Evolutionary conservation across 176 grass and related monocot genomes (phyloP).

Genomic region (Oryza coarctata): DNA sequence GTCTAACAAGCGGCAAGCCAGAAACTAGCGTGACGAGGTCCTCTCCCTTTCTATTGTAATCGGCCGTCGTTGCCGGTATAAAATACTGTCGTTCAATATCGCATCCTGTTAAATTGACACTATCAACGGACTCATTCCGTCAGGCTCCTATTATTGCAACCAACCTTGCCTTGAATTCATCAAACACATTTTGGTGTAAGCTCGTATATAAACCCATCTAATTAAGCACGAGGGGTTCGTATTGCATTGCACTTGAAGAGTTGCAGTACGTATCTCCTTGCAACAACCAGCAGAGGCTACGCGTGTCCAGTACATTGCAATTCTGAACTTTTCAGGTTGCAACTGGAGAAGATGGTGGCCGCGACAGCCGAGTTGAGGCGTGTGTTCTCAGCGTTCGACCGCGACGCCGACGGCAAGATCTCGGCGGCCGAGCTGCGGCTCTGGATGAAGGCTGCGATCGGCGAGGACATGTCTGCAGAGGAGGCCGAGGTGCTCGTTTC

Average conservation of each 20-base stretch:
- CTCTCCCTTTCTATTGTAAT: neutral
- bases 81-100: neutral
- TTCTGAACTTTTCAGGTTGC: neutral
- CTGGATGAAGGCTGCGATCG: neutral
- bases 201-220: neutral
- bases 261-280: neutral
- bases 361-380: neutral
- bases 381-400: constrained; percentile 7
- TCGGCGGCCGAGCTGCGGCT: constrained; percentile 11
- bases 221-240: neutral
- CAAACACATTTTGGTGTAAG: neutral
- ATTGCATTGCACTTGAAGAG: neutral
- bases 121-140: neutral
- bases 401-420: constrained; percentile 19
- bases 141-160: neutral
- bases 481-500: neutral
- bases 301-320: neutral
- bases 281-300: too few relatives aligned
- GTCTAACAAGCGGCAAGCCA: neutral
- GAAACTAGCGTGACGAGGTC: neutral
- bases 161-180: neutral
- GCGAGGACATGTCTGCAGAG: constrained; percentile 20
- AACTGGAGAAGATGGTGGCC: neutral
- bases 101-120: neutral
- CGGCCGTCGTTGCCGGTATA: neutral